Evolutionary conservation across 768 basidiomycete genomes (phyloP), one percentile per base, ranked within the genome.

Genomic region (Kwoniella newhampshirensis): DNA sequence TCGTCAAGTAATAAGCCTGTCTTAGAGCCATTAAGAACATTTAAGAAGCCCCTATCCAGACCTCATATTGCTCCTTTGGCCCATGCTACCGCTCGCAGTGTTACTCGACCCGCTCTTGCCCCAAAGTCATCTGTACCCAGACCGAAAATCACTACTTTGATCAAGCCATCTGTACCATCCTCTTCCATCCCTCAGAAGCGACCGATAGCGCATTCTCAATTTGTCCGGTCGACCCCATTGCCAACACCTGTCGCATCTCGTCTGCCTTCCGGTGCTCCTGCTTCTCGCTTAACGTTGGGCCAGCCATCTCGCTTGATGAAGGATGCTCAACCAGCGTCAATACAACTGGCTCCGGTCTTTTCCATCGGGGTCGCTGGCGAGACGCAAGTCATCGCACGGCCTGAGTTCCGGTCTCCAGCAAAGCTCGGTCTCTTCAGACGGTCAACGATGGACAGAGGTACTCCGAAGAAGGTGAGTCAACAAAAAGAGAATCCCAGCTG

Each of bases 231-330:
- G 17, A 46, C 27, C 26, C 40, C 51, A 8, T 21, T 46, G 18
- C 6, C 41, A 13, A 32, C 9, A 7, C 37, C 30, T 41, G 21
- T 32, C 2, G 18, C 36, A n/a, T 28, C 25, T 28, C 54, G 52
- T 30, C 35, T 54, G 3, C 18, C 18, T 18, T 20, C 55, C 4
- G 40, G 20, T 7, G 40, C 37, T 11, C 26, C 55, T 2, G 43
- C 35, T 32, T 32, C 32, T 17, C 41, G 63, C 32, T 46, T 60
- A 1, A 54, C 58, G 5, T 30, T 68, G 12, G 67, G 67, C 36
- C 51, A 58, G n/a, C 67, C 67, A n/a, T 57, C 63, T 6, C 57
- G 67, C 12, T 43, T 64, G 15, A 41, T 67, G 9, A 42, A 55
- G 42, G 48, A 56, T 13, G 36, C 43, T 20, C 36, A 59, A 35